These are phyloP conservation scores for Aspergillus melleus DNA, from an alignment of 2,329 filamentous ascomycete species.

Conservation along the genomic window DNA sequence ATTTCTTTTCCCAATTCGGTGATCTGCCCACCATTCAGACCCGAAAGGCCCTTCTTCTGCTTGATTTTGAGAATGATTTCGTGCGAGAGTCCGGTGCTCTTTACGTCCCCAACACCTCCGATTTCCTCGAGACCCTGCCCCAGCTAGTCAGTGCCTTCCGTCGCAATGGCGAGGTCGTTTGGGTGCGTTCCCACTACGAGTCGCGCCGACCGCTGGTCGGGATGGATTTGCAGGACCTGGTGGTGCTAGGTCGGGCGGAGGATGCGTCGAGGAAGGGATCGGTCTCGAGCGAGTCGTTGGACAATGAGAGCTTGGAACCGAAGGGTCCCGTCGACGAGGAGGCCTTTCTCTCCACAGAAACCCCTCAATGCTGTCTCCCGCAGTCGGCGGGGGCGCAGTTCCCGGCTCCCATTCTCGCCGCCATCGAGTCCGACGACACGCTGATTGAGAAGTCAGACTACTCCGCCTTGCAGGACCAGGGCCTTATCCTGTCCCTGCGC, in stretches of 20 bases:
- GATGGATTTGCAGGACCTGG: conserved; percentile 48
- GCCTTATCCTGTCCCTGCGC: conserved; percentile 74
- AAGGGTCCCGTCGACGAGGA: conserved; percentile 36
- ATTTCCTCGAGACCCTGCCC: conserved; percentile 67
- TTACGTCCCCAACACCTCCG: conserved; percentile 61
- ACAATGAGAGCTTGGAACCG: conserved; percentile 19
- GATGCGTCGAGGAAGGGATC: conserved; percentile 15
- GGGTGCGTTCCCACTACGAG: conserved; percentile 77
- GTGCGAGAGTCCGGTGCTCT: conserved; percentile 67
- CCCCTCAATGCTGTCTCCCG: conserved; percentile 40
- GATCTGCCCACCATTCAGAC: conserved; percentile 54
- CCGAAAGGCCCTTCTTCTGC: conserved; percentile 70
- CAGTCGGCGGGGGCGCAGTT: conserved; percentile 50
- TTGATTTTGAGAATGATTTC: conserved; percentile 93
- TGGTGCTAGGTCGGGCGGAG: conserved; percentile 42
- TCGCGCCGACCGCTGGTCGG: conserved; percentile 59
- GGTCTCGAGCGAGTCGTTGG: conserved; percentile 6
- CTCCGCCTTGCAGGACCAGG: conserved; percentile 78
- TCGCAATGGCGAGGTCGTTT: conserved; percentile 71
- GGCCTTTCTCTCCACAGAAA: conserved; percentile 42
- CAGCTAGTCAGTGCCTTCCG: conserved; percentile 73
- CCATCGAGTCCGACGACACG: conserved; percentile 55
- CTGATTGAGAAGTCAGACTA: conserved; percentile 73
- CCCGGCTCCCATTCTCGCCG: conserved; percentile 48
- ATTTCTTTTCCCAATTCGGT: conserved; percentile 29